A percentile compares a stretch with the other conserved stretches of the same genome.
Evolutionary conservation across 805 yeast species (phyloP).

Genomic region (Nakazawaea holstii): DNA sequence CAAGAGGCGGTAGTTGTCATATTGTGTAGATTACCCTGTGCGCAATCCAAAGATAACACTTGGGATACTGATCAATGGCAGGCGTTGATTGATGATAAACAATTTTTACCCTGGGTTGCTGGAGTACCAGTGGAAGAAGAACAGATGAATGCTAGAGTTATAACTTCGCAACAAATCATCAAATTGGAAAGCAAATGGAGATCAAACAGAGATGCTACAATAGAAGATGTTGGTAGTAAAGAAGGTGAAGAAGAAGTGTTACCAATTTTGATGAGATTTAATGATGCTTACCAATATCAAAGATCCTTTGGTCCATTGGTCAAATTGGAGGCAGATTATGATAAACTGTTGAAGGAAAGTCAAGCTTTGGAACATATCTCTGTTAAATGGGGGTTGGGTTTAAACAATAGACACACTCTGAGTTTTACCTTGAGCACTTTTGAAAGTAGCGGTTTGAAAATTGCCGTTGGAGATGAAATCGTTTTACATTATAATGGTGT

Average conservation of each 20-base stretch:
- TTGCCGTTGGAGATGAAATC: slow-evolving; percentile 84
- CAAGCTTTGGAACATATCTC: slow-evolving; percentile 69
- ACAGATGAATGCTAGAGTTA: slow-evolving; percentile 44
- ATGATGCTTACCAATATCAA: slow-evolving; percentile 82
- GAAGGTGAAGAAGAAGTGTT: slow-evolving; percentile 54
- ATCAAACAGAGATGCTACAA: slow-evolving; percentile 60
- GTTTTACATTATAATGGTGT: slow-evolving; percentile 57
- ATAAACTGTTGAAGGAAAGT: slow-evolving; percentile 66
- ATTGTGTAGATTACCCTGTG: slow-evolving; percentile 84
- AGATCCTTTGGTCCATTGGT: slow-evolving; percentile 80
- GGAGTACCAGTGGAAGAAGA: slow-evolving; percentile 64
- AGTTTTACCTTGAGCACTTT: slow-evolving; percentile 63
- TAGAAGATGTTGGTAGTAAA: slow-evolving; percentile 55
- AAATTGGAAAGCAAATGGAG: slow-evolving; percentile 82
- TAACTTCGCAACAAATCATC: slow-evolving; percentile 59
- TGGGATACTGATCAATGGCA: slow-evolving; percentile 93
- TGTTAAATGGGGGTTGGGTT: slow-evolving; percentile 68
- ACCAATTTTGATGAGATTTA: slow-evolving; percentile 72
- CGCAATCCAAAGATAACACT: slow-evolving; percentile 64
- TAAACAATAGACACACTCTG: slow-evolving; percentile 61
- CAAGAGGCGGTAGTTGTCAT: slow-evolving; percentile 82
- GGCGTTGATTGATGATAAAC: slow-evolving; percentile 74
- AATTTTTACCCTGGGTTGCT: slow-evolving; percentile 79
- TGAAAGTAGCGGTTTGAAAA: slow-evolving; percentile 59
- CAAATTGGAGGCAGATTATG: slow-evolving; percentile 76